Base-by-base conservation (phyloP, 148 eudicot genomes). In the Simmondsia chinensis region DNA sequence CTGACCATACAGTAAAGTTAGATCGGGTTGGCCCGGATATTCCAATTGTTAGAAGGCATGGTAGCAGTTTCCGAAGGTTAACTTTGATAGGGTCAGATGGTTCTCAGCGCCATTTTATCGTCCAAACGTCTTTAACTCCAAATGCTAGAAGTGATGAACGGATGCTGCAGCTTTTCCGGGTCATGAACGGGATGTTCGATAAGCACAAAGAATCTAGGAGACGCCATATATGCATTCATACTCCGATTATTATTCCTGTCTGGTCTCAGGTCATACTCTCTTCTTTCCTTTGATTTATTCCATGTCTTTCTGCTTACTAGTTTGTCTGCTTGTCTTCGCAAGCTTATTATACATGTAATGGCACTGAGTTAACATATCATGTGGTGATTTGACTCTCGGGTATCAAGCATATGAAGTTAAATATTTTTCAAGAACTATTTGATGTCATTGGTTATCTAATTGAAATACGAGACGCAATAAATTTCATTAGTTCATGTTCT, bases 61-160 rank as follows among this genome's bases (percentile, higher is more conserved):
- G 99, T 27, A 91, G 95, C 72, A 91, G 95, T 62, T 85, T 76
- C 68, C 80, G 99, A 18, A 81, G 99, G 18, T 70, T 91, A 77
- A 91, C 99, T 21, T 74, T 91, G 6, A 91, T 91, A 10, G 99
- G 99, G 11, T 91, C 99, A 39, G 99, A 91, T 54, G 99, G 99
- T 17, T 91, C 99, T 25, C 99, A 86, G 46, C 89, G 87, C 42
- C 99, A 91, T 79, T 91, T 91, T 68, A 85, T 85, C 43, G 95
- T 91, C 33, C 96, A 91, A 60, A 82, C 95, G 27, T 85, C 99
- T 28, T 53, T 91, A 58, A 82, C 95, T 18, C 95, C 95, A 17
- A 91, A 82, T 69, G 99, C 95, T 17, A 82, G 95, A 59, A 91
- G 95, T 68, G 99, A 91, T 66, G 99, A 91, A 60, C 84, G 99